Base-by-base conservation (phyloP, 1,139 yeast species). In the Hemisphaericaspora lyxosophila region DNA sequence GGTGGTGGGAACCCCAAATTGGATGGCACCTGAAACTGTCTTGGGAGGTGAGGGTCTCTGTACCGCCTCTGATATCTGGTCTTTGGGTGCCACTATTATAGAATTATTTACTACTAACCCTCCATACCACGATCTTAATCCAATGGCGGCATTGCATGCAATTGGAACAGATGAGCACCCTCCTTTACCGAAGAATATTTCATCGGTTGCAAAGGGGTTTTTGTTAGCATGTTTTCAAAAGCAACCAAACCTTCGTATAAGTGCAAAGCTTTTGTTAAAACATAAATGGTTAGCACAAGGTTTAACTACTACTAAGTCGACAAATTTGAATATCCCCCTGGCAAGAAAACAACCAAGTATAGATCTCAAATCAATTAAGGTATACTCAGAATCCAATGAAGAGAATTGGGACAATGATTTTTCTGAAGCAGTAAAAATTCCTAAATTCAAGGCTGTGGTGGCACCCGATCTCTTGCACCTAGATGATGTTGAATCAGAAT, bases 81-180 rank as follows among this genome's bases (percentile, higher is more conserved):
- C 96, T n/a, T 63, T 92, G 26, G 99, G 97, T 2, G 95, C 97
- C 13, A 92, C 97, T 0, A 78, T 90, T 4, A 80, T 90, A 7
- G 99, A 92, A 57, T 65, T 92, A 35, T 67, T 88, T 39, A 85
- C 96, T 0, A 95, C 88, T 0, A 73, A 80, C 38, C 97, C 98
- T 0, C 97, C 97, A 0, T 88, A 87, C 51, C 84, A 85, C 46
- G 83, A 87, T 35, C 64, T 85, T 40, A 82, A 83, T 42, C 87
- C 89, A 18, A 85, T 89, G 81, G 87, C 95, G 1, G 90, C 96
- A 0, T 71, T 92, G 47, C 96, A 87, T 64, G 96, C 97, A 0
- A 88, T 90, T 39, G 97, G 94, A 2, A 82, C 88, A 13, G 95
- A 89, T 43, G 83, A 80, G 7, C 80, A 78, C 47, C 92, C 95